Base-by-base conservation (phyloP, 148 eudicot species). In the Rhododendron vialii region DNA sequence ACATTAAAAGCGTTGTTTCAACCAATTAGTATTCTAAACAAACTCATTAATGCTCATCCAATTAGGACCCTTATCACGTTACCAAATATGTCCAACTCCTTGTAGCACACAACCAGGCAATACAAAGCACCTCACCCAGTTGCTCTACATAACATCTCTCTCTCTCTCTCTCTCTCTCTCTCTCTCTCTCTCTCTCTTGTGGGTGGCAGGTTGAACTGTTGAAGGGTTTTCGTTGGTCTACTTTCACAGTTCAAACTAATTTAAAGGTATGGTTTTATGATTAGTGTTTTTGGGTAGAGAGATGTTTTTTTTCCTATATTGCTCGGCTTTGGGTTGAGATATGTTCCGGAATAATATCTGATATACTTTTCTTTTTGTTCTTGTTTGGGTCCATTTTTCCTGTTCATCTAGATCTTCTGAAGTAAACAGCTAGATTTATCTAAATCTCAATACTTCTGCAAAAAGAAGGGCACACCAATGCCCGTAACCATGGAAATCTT, bases 91-190 rank as follows among this genome's bases (percentile, higher is more conserved):
- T 18, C 28, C 20, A 69, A 71, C 20, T 71, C 76, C 75, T 71
- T 28, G 76, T 30, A 71, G 76, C 41, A 71, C 38, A 71, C 76
- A 71, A 71, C 76, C 76, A 33, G 76, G 76, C 76, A 30, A 30
- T 71, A 30, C 76, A 30, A 71, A 71, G 7, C 38, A 38, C 20
- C 76, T 71, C 76, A 67, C 74, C 74, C 74, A 26, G 15, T 28
- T 67, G 33, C 15, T 26, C 74, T 28, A 2, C 33, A 67, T 67
- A 67, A 26, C 4, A 2, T 0, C 33, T 71, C 76, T 71, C 76
- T 71, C 76, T 71, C 75, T 71, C 75, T 69, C 76, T 71, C 76
- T 71, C 76, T 71, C 76, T 71, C 76, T 71, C 76, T 30, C 76
- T 71, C 76, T 71, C 76, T 71, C 76, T 71, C 76, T 30, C 38